Evolutionary conservation across 495 filamentous ascomycete species (phyloP).

Genomic region (Glonium stellatum): DNA sequence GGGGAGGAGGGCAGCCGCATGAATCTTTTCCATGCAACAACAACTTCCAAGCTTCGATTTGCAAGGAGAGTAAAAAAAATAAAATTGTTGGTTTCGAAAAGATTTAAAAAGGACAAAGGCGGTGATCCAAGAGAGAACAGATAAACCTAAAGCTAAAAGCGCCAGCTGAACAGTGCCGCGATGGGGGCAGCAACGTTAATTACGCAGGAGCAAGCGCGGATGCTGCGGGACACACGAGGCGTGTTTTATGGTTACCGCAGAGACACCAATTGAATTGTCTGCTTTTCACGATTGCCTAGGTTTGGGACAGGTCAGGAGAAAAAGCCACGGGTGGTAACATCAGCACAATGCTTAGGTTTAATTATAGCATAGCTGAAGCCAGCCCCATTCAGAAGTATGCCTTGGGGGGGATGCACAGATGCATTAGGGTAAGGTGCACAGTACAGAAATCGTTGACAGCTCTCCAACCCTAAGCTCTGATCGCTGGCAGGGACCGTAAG

Average conservation of each 20-base stretch:
- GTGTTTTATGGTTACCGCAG: conserved; percentile 1
- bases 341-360: neutral
- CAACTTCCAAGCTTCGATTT: no score
- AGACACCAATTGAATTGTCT: neutral
- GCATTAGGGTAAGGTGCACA: neutral
- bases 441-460: no score
- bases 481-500: conserved; percentile 1
- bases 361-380: neutral
- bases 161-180: neutral
- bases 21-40: no score
- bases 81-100: no score
- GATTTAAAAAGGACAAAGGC: neutral
- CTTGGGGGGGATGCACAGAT: neutral
- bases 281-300: neutral
- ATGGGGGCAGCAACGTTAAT: neutral
- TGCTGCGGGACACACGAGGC: neutral
- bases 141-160: neutral
- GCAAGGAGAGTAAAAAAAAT: neutral
- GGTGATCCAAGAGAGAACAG: neutral
- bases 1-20: no score
- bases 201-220: neutral
- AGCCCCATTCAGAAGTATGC: neutral
- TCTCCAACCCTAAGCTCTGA: neutral
- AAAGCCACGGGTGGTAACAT: neutral
- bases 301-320: neutral